These are phyloP conservation scores for Favolaschia claudopus DNA, from an alignment of 768 basidiomycete genomes.

Conservation along the genomic window DNA sequence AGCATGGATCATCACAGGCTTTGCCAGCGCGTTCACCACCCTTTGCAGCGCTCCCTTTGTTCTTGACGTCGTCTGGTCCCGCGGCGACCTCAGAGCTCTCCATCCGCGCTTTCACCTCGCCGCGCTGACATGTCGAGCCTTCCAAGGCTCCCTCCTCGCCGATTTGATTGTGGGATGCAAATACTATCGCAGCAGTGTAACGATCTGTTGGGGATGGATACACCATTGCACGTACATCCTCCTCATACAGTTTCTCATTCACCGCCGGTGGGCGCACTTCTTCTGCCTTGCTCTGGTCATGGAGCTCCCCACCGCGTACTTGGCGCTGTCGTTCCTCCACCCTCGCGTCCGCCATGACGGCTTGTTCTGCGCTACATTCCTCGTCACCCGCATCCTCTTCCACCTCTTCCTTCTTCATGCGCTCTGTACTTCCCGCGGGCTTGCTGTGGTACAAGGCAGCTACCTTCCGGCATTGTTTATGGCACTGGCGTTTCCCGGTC, in stretches of 20 bases:
- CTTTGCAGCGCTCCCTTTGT: constrained; percentile 49
- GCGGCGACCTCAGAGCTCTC: constrained; percentile 36
- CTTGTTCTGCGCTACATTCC: constrained; percentile 6
- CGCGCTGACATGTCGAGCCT: constrained; percentile 43
- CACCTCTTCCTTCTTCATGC: background rate
- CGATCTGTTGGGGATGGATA: constrained; percentile 63
- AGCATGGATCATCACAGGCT: constrained; percentile 55
- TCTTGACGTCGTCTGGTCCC: constrained; percentile 32
- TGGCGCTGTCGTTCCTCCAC: constrained; percentile 12
- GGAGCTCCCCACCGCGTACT: constrained; percentile 42
- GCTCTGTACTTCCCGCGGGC: background rate
- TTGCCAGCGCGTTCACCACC: constrained; percentile 51
- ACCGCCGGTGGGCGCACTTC: constrained; percentile 44
- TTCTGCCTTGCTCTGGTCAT: constrained; percentile 55
- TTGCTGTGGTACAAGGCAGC: background rate
- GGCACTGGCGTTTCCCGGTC: constrained; percentile 9
- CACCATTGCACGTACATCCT: constrained; percentile 54
- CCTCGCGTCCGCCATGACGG: constrained; percentile 8
- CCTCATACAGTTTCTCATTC: constrained; percentile 48
- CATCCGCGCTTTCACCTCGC: constrained; percentile 30
- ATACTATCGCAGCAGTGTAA: constrained; percentile 55
- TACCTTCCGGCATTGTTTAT: background rate
- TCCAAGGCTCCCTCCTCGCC: constrained; percentile 55
- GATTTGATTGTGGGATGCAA: constrained; percentile 54
- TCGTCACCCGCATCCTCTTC: constrained; percentile 9